phyloP scores from a whole-genome alignment of 129 eudicot species.

The Helianthus tuberosus region DNA sequence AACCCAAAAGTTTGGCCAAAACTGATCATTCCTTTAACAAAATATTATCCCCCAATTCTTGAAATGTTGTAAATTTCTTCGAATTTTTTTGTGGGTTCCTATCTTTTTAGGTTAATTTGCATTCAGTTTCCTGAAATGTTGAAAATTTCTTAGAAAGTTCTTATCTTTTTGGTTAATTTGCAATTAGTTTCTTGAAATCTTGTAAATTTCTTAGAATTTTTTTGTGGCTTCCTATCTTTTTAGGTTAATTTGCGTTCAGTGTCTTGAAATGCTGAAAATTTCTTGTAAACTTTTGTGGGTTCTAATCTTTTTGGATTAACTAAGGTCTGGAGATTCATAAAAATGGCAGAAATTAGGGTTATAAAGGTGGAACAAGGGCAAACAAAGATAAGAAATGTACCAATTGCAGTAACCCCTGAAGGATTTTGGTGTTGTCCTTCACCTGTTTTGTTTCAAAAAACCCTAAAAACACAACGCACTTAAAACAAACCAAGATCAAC shows the following conservation, averaged over 20 bases:
- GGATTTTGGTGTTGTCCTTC: slow-evolving; percentile 99
- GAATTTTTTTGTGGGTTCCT: slow-evolving; percentile 12
- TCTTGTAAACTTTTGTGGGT: slow-evolving; percentile 17
- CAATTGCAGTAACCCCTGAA: slow-evolving; percentile 97
- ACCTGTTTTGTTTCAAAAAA: slow-evolving; percentile 87
- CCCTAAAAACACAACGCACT: slow-evolving; percentile 53
- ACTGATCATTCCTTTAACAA: too few species aligned
- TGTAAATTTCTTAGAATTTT: too few species aligned
- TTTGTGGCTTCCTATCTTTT: not conserved
- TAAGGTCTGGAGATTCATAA: slow-evolving; percentile 23
- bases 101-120: not conserved
- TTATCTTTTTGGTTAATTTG: slow-evolving; percentile 31
- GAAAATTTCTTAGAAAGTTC: too few species aligned
- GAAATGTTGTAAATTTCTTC: slow-evolving; percentile 2
- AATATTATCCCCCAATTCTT: too few species aligned
- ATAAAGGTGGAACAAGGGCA: slow-evolving; percentile 62
- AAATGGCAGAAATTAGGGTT: slow-evolving; percentile 85
- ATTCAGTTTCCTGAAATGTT: too few species aligned
- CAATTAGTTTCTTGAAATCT: not conserved
- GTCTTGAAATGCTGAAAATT: slow-evolving; percentile 2
- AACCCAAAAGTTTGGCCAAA: too few species aligned
- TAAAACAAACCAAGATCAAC: slow-evolving; percentile 64
- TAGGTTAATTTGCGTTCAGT: not conserved
- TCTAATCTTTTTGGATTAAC: slow-evolving; percentile 1
- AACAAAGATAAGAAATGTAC: slow-evolving; percentile 87